phyloP scores from a whole-genome alignment of 371 early-diverging fungal species.

The Mucor ambiguus region DNA sequence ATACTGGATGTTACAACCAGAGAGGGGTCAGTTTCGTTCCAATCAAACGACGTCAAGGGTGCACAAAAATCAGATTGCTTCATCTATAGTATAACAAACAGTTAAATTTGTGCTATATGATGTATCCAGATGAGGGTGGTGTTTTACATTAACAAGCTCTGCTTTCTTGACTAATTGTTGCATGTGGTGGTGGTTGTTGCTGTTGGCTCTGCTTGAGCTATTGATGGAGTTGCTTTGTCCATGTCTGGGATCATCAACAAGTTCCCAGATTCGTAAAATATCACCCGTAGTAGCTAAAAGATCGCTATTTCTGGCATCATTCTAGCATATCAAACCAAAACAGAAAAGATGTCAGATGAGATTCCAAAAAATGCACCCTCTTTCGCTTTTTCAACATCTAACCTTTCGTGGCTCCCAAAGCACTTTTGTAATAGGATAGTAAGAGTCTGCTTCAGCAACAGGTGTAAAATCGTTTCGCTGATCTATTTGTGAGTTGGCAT shows the following conservation, averaged over 20 bases:
- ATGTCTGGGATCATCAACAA: slow-evolving; percentile 59
- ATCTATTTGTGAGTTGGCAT: slow-evolving; percentile 23
- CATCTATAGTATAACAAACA: slow-evolving; percentile 23
- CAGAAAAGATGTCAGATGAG: slow-evolving; percentile 1
- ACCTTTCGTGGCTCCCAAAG: slow-evolving; percentile 87
- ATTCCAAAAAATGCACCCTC: background rate
- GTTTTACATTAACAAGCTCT: slow-evolving; percentile 60
- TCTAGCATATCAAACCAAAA: slow-evolving; percentile 17
- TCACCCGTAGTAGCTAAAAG: slow-evolving; percentile 90
- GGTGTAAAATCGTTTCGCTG: slow-evolving; percentile 67
- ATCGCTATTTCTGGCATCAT: slow-evolving; percentile 60
- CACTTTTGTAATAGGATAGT: slow-evolving; percentile 90
- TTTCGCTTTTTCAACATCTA: background rate
- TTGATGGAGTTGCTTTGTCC: slow-evolving; percentile 42
- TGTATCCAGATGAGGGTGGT: background rate
- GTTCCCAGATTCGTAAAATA: slow-evolving; percentile 85
- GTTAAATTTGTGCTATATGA: too few relatives aligned
- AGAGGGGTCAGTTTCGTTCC: slow-evolving; percentile 88
- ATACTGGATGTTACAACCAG: slow-evolving; percentile 90
- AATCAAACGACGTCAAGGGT: slow-evolving; percentile 95
- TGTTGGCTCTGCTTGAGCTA: slow-evolving; percentile 22
- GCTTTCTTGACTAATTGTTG: slow-evolving; percentile 47
- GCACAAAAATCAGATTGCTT: slow-evolving; percentile 77
- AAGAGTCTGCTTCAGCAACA: slow-evolving; percentile 78
- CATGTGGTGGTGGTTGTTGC: slow-evolving; percentile 1